A percentile compares a stretch with the other conserved stretches of the same genome.
phyloP scores from a whole-genome alignment of 1,284 basidiomycete species.

The Limonomyces culmigenus region DNA sequence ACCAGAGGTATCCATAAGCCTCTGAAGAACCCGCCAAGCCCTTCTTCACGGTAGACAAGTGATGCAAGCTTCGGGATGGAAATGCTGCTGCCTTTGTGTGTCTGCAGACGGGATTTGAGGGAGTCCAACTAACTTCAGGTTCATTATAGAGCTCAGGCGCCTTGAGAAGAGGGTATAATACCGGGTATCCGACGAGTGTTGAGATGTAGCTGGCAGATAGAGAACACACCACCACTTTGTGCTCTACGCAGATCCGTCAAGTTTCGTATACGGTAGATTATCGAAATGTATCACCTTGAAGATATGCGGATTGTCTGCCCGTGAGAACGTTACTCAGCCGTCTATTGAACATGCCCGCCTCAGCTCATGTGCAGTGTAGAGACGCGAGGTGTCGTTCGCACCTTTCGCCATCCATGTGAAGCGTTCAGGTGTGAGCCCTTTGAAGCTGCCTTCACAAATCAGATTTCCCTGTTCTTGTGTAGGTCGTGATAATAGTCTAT shows the following conservation, averaged over 20 bases:
- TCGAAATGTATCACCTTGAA: no score
- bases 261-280: no score
- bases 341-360: no score
- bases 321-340: no score
- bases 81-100: slow-evolving; percentile 54
- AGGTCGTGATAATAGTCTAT: no score
- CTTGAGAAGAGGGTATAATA: slow-evolving; percentile 13
- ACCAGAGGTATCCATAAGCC: slow-evolving; percentile 86
- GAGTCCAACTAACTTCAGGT: slow-evolving; percentile 55
- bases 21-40: slow-evolving; percentile 81
- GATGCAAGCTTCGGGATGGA: slow-evolving; percentile 58
- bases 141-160: neutral
- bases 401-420: no score
- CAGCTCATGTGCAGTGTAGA: no score
- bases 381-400: no score
- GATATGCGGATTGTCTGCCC: no score
- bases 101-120: slow-evolving; percentile 82
- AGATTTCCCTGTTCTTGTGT: no score
- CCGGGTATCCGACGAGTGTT: slow-evolving; percentile 70
- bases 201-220: slow-evolving; percentile 71
- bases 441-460: no score
- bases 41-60: slow-evolving; percentile 79
- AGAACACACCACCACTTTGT: slow-evolving; percentile 71
- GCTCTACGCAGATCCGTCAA: slow-evolving; percentile 31
- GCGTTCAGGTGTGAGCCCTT: no score